These are phyloP conservation scores for Ligustrum vulgare DNA, from an alignment of 257 asterid species.

Conservation along the genomic window DNA sequence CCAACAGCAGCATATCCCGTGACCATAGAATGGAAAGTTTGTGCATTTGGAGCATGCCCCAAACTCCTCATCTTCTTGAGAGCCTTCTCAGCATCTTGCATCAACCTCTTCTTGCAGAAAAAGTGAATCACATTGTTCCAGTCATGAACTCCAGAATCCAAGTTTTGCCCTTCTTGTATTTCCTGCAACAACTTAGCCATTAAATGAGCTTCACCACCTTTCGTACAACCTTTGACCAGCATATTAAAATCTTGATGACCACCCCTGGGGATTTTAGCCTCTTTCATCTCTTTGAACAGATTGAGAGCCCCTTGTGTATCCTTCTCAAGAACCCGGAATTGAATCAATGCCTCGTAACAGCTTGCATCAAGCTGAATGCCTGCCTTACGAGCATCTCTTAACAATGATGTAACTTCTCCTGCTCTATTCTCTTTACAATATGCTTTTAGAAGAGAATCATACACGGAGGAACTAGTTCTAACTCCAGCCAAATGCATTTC, in stretches of 20 bases:
- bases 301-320: conserved; percentile 73
- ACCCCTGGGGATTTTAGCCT: conserved; percentile 57
- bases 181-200: conserved; percentile 78
- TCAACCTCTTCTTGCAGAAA: conserved; percentile 83
- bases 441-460: conserved; percentile 74
- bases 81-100: conserved; percentile 94
- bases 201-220: conserved; percentile 46
- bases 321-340: conserved; percentile 62
- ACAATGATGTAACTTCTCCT: conserved; percentile 58
- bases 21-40: conserved; percentile 85
- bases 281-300: conserved; percentile 90
- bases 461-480: conserved; percentile 65
- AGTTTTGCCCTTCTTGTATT: conserved; percentile 65
- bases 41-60: conserved; percentile 78
- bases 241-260: conserved; percentile 44
- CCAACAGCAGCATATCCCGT: conserved; percentile 86
- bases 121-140: conserved; percentile 92
- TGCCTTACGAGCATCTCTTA: conserved; percentile 84
- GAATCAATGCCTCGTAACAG: conserved; percentile 62
- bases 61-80: conserved; percentile 80
- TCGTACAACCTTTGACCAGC: conserved; percentile 35
- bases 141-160: conserved; percentile 75
- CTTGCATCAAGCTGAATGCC: conserved; percentile 79
- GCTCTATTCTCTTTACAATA: conserved; percentile 57
- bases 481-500: conserved; percentile 90